A percentile compares a stretch with the other conserved stretches of the same genome.
Conservation (phyloP, 495 filamentous ascomycete species). For the Penicillium cataractarum region DNA sequence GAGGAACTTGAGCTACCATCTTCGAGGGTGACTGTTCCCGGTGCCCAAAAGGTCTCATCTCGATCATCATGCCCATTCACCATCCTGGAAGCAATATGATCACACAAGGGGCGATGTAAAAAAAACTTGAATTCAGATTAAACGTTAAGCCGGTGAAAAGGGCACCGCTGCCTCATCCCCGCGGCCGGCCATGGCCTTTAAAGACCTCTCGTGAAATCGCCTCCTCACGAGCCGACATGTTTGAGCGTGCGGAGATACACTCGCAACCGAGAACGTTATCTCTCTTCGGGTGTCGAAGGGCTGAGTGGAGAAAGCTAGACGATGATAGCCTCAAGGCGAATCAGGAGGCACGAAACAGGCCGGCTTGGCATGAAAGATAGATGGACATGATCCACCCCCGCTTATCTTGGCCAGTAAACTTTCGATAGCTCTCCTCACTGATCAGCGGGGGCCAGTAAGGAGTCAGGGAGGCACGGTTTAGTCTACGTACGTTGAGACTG, state of each 20-base stretch:
- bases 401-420: conserved; percentile 15
- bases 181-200: conserved; percentile 7
- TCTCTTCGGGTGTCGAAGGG: not conserved
- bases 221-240: not conserved
- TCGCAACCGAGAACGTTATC: conserved; percentile 16
- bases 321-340: conserved; percentile 20
- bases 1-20: conserved; percentile 16
- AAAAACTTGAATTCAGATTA: not conserved
- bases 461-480: too few relatives aligned
- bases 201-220: not conserved
- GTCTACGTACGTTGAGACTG: not conserved
- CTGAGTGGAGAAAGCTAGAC: conserved; percentile 13
- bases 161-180: not conserved
- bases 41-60: conserved; percentile 32
- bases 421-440: not conserved
- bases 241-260: conserved; percentile 7
- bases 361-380: conserved; percentile 20
- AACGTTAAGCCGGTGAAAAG: not conserved
- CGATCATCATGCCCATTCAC: conserved; percentile 16
- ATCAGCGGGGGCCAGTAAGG: not conserved
- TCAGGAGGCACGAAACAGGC: conserved; percentile 23
- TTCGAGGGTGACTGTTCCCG: conserved; percentile 30
- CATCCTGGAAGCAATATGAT: conserved; percentile 10
- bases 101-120: not conserved
- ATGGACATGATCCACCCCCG: conserved; percentile 13